Evolutionary conservation across 1,284 basidiomycete genomes (phyloP), one percentile per base, ranked within the genome.

Genomic region (Anthracocystis walkeri): DNA sequence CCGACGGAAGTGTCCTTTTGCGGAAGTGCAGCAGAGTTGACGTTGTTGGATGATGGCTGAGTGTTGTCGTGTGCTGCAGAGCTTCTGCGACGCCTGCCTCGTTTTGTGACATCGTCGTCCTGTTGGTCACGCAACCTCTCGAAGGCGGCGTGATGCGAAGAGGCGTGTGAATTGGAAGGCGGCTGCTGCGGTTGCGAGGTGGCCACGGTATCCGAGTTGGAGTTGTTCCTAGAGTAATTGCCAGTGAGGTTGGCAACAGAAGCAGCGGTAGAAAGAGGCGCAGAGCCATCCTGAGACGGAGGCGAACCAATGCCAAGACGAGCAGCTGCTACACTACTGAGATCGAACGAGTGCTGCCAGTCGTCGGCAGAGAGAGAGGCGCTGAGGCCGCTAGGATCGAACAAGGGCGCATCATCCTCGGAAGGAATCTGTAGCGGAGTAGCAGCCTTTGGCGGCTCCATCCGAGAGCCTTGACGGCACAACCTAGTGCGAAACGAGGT

Each of bases 361-460:
- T 76, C 74, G 29, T 76, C 74, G 16, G 52, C 65, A 7, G 74
- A 76, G 56, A 76, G 68, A 16, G 74, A 76, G 31, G 69, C 74
- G 56, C 74, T 72, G 45, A 76, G 74, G 35, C 74, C 74, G 50
- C 68, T 76, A 7, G 74, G 74, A 52, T 76, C 74, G 50, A 76
- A 76, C 41, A 76, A 48, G 16, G 74, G 74, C 58, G 72, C 68
- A 33, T 72, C 65, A 62, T 76, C 74, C 61, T 76, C 74, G 49
- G 65, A 62, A 52, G 74, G 74, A 59, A 76, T 72, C 65, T 65
- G 58, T 27, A 76, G 68, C 44, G 68, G 69, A 41, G 58, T 48
- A 58, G 63, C 63, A 58, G 63, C 63, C 60, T 63, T 54, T 54
- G 65, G 58, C 41, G 62, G 66, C 49, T 69, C 66, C 72, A 75